These are phyloP conservation scores for Gastrodia elata DNA, from an alignment of 106 monocot species.

Conservation along the genomic window DNA sequence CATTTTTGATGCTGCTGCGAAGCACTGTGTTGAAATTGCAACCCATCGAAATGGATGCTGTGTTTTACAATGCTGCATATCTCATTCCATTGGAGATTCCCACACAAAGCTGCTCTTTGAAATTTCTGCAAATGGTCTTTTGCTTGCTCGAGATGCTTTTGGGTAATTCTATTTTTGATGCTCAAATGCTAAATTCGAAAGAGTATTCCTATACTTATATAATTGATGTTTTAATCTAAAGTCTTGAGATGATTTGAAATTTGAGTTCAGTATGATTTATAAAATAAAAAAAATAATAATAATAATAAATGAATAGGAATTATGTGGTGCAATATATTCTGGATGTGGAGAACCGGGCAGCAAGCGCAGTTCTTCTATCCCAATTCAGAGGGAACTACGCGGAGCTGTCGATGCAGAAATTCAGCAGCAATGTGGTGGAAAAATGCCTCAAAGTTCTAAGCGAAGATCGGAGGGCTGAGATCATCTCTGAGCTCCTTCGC, in stretches of 20 bases:
- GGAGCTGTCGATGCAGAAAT: slow-evolving; percentile 61
- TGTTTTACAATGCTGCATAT: slow-evolving; percentile 34
- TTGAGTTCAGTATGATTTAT: too few species aligned
- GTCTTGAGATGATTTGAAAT: too few species aligned
- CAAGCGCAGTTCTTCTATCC: slow-evolving; percentile 25
- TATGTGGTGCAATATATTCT: slow-evolving; percentile 83
- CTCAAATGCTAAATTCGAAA: too few species aligned
- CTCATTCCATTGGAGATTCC: slow-evolving; percentile 23
- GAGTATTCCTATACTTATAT: too few species aligned
- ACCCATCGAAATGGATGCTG: slow-evolving; percentile 46
- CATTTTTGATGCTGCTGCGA: slow-evolving; percentile 43
- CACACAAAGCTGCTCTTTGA: slow-evolving; percentile 16
- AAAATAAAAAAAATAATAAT: too few species aligned
- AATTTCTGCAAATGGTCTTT: slow-evolving; percentile 30
- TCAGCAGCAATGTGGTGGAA: slow-evolving; percentile 92
- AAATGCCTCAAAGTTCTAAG: slow-evolving; percentile 62
- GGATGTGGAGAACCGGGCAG: slow-evolving; percentile 28
- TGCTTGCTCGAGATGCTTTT: slow-evolving; percentile 36
- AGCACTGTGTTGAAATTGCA: slow-evolving; percentile 34
- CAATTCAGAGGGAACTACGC: slow-evolving; percentile 53
- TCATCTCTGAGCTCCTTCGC: slow-evolving; percentile 55
- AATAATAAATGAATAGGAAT: slow-evolving; percentile 37
- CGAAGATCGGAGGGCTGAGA: slow-evolving; percentile 24
- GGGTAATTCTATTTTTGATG: slow-evolving; percentile 36
- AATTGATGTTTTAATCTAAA: too few species aligned